Conservation (phyloP, 352 stramenopile genomes). For the Pythium biforme region DNA sequence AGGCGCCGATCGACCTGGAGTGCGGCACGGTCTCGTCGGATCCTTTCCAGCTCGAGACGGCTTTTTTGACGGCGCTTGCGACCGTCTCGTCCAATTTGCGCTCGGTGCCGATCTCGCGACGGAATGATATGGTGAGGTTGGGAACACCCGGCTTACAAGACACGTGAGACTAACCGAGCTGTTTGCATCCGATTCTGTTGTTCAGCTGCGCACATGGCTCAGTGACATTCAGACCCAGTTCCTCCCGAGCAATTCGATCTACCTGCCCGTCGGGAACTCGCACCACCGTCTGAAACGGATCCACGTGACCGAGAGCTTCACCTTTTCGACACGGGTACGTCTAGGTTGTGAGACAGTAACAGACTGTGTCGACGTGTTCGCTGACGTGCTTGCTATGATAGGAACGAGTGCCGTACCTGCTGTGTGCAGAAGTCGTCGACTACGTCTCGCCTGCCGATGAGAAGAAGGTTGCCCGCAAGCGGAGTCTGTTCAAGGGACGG, state of each 20-base stretch:
- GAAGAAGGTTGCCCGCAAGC: constrained; percentile 41
- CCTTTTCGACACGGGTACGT: constrained; percentile 66
- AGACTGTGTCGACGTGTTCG: too few relatives aligned
- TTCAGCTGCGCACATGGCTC: constrained; percentile 71
- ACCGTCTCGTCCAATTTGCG: constrained; percentile 76
- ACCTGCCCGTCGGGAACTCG: constrained; percentile 72
- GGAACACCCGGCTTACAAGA: too few relatives aligned
- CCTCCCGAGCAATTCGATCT: constrained; percentile 76
- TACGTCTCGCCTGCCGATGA: constrained; percentile 43
- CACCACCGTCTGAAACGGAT: constrained; percentile 78
- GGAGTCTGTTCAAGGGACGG: constrained; percentile 50
- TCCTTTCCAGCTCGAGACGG: constrained; percentile 67
- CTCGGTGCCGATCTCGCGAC: constrained; percentile 58
- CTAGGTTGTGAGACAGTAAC: too few relatives aligned
- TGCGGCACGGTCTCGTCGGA: constrained; percentile 31
- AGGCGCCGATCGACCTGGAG: constrained; percentile 39
- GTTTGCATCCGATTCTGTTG: too few relatives aligned
- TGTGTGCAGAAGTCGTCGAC: constrained; percentile 78
- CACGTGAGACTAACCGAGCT: too few relatives aligned
- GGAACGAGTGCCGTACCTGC: constrained; percentile 77
- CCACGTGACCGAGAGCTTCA: constrained; percentile 80
- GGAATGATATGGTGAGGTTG: constrained; percentile 58
- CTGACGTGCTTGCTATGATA: too few relatives aligned
- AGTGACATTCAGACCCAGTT: constrained; percentile 64
- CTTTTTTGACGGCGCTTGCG: constrained; percentile 67